A percentile compares a stretch with the other conserved stretches of the same genome.
phyloP scores from a whole-genome alignment of 129 eudicot species.

The Calendula officinalis region DNA sequence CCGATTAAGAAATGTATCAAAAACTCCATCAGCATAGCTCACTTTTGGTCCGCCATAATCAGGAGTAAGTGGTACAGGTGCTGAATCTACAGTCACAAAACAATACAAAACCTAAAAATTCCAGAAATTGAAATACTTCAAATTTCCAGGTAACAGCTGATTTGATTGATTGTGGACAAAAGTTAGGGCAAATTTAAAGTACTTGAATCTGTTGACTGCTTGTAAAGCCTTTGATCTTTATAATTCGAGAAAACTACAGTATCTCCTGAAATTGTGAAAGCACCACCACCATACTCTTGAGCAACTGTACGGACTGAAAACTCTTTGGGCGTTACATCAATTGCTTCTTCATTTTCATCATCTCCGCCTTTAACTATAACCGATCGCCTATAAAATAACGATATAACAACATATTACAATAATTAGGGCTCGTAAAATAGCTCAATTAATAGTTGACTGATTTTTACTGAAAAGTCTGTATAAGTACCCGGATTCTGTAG shows the following conservation, averaged over 20 bases:
- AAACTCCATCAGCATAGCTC: constrained; percentile 93
- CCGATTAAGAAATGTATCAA: constrained; percentile 68
- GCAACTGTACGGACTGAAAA: constrained; percentile 66
- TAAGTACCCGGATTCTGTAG: constrained; percentile 77
- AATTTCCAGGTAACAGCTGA: no score
- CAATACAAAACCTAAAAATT: not conserved
- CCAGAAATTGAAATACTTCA: not conserved
- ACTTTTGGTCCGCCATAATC: constrained; percentile 80
- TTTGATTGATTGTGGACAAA: no score
- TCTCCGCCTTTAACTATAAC: constrained; percentile 66
- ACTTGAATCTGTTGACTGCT: constrained; percentile 47
- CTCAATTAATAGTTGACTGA: no score
- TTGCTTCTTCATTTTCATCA: constrained; percentile 48
- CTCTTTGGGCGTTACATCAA: constrained; percentile 66
- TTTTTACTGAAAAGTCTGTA: not conserved
- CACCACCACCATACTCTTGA: constrained; percentile 89
- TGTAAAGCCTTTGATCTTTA: constrained; percentile 83
- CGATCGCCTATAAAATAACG: constrained; percentile 46
- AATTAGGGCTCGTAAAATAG: not conserved
- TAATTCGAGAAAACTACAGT: constrained; percentile 66
- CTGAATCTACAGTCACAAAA: constrained; percentile 47
- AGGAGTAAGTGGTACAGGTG: constrained; percentile 76
- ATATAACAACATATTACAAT: constrained; percentile 5
- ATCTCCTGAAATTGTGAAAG: constrained; percentile 53
- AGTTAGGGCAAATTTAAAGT: constrained; percentile 37